Evolutionary conservation across 805 yeast species (phyloP).

Genomic region (Wickerhamiella slavikovae): DNA sequence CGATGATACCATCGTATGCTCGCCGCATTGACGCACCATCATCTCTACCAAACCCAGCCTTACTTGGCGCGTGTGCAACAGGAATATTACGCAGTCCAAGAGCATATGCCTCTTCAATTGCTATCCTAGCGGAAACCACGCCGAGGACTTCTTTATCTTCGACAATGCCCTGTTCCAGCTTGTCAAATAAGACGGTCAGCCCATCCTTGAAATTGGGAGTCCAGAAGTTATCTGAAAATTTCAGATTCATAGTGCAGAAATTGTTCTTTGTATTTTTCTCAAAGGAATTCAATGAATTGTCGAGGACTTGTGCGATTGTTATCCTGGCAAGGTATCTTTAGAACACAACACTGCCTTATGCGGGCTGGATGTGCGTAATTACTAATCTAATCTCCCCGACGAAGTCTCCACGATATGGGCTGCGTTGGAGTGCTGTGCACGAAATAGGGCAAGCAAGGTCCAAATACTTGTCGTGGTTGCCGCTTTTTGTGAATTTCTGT

Average conservation of each 20-base stretch:
- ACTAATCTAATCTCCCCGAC: too few relatives aligned
- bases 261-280: too few relatives aligned
- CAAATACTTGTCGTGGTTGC: too few relatives aligned
- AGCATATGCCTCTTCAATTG: constrained; percentile 50
- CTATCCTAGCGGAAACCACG: constrained; percentile 49
- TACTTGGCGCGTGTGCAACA: constrained; percentile 19
- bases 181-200: constrained; percentile 17
- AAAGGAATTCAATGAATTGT: background rate
- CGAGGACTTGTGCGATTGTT: background rate
- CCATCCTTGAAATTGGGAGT: constrained; percentile 14
- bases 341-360: too few relatives aligned
- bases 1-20: constrained; percentile 36
- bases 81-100: constrained; percentile 26
- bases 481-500: too few relatives aligned
- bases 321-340: too few relatives aligned
- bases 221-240: constrained; percentile 13
- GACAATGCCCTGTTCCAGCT: constrained; percentile 29
- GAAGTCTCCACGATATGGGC: too few relatives aligned
- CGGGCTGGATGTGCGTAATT: too few relatives aligned
- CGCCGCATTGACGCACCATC: constrained; percentile 47
- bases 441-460: too few relatives aligned
- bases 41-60: constrained; percentile 27
- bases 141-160: constrained; percentile 53
- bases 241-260: too few relatives aligned
- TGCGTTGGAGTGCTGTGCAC: too few relatives aligned